These are phyloP conservation scores for Trichophyton verrucosum DNA, from an alignment of 2,329 filamentous ascomycete species.

Conservation along the genomic window DNA sequence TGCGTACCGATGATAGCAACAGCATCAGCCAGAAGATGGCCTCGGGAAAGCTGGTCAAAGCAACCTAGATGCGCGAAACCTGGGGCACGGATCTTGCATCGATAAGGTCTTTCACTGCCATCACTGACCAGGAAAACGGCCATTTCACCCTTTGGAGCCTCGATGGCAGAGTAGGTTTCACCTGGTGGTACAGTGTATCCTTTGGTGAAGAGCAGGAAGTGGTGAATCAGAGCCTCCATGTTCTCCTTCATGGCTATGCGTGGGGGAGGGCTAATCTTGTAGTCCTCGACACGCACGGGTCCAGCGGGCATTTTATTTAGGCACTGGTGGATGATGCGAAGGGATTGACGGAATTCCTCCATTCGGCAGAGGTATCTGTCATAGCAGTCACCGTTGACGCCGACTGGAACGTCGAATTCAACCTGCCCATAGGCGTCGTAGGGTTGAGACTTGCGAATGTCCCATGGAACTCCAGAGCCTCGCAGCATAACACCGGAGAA, in stretches of 20 bases:
- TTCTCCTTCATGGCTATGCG: constrained; percentile 99
- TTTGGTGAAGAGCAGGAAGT: constrained; percentile 98
- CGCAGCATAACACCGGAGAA: constrained; percentile 98
- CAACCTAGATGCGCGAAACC: constrained; percentile 90
- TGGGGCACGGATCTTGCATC: constrained; percentile 93
- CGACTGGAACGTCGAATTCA: constrained; percentile 95
- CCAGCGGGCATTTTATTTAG: constrained; percentile 97
- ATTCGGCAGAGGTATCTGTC: constrained; percentile 98
- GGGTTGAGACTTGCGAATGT: constrained; percentile 89
- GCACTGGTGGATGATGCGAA: constrained; percentile 97
- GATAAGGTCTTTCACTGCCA: constrained; percentile 88
- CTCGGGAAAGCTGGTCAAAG: constrained; percentile 86
- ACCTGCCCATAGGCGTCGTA: constrained; percentile 98
- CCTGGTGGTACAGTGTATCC: constrained; percentile 93
- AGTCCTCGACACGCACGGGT: constrained; percentile 91
- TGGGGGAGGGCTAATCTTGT: constrained; percentile 95
- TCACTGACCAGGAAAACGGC: constrained; percentile 93
- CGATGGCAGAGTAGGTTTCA: constrained; percentile 95
- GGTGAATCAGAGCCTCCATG: constrained; percentile 98
- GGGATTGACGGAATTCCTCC: constrained; percentile 97
- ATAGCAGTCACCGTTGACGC: constrained; percentile 96
- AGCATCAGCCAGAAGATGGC: constrained; percentile 88
- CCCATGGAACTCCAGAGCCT: constrained; percentile 90
- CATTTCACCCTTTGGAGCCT: constrained; percentile 99
- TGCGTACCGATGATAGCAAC: constrained; percentile 72